Base-by-base conservation (phyloP, 495 filamentous ascomycete species). In the Daldinia vernicosa region DNA sequence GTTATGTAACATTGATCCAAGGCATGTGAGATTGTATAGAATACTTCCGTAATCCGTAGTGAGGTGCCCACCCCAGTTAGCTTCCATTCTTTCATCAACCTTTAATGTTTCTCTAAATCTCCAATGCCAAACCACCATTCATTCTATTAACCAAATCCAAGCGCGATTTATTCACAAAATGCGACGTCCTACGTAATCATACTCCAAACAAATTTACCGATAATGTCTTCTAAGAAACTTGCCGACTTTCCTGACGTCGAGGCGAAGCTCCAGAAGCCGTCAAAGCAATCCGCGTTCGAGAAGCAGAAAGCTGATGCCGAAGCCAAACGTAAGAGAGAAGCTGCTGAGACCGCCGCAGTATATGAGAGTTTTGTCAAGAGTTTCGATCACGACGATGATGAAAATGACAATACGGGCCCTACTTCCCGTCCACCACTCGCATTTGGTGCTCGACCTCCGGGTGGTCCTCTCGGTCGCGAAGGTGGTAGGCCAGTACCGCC, bases 301-400 rank as follows among this genome's bases (percentile, higher is more conserved):
- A 90, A 91, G 61, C 92, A 95, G 72, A 95, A 94, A 82, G 92
- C 92, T 40, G 94, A 97, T 77, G 94, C 92, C 33, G 93, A 97
- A 83, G 95, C 93, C 15, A 98, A 98, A 80, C 90, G 92, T 35
- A 86, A 88, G 71, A 87, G 93, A 63, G 95, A 97, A 79, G 91
- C 91, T 76, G 92, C 90, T 66, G 95, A 97, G 79, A 97, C 92
- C 19, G 93, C 92, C 35, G 95, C 94, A 8, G 95, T 93, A 14
- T 92, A 93, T 76, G 89, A 96, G 65, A 92, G 95, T 69, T 97
- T 97, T 76, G 89, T 95, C 66, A 95, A 95, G 75, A 93, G 90
- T 26, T 97, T 97, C 70, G 92, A 92, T 40, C 89, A 91, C 75
- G 93, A 93, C 39, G 84, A 86, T 5, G 81, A 82, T 12, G 76